A percentile compares a stretch with the other conserved stretches of the same genome.
Conservation (phyloP, 2,329 filamentous ascomycete genomes). For the Achaetomium macrosporum region DNA sequence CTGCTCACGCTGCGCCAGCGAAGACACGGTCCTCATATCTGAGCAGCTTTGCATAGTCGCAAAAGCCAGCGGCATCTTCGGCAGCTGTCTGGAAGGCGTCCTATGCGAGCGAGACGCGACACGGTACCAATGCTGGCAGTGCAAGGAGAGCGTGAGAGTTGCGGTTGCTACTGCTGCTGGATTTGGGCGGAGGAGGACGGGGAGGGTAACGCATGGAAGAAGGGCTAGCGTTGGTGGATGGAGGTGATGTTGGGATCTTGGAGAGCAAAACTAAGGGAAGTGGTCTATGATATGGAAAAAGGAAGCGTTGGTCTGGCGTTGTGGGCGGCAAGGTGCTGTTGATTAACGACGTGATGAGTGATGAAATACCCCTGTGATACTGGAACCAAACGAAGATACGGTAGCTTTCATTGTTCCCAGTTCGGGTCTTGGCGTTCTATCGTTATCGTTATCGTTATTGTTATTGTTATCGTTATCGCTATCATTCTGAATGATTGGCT, state of each 20-base stretch:
- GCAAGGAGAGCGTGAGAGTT: constrained; percentile 12
- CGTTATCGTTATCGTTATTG: not conserved
- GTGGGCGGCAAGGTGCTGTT: not conserved
- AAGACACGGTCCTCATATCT: constrained; percentile 39
- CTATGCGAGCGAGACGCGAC: constrained; percentile 28
- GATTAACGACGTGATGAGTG: not conserved
- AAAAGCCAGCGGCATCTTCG: constrained; percentile 32
- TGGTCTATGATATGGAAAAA: not conserved
- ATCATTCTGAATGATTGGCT: not conserved
- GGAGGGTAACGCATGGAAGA: not conserved
- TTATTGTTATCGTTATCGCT: not conserved
- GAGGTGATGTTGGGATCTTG: not conserved
- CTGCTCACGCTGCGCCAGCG: constrained; percentile 32
- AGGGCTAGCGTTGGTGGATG: not conserved
- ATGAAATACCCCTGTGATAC: not conserved
- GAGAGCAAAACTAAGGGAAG: not conserved
- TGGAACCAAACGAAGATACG: no score
- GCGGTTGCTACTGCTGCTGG: not conserved
- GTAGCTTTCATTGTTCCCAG: no score
- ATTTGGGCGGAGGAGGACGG: not conserved
- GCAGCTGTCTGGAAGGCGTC: constrained; percentile 33
- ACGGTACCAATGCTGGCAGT: constrained; percentile 35
- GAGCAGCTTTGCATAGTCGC: constrained; percentile 33
- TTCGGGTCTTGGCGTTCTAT: not conserved
- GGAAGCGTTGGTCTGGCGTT: not conserved